Evolutionary conservation across 164 flowering plant genomes (phyloP), one percentile per base, ranked within the genome.

Genomic region (Paratinospora sagittata): DNA sequence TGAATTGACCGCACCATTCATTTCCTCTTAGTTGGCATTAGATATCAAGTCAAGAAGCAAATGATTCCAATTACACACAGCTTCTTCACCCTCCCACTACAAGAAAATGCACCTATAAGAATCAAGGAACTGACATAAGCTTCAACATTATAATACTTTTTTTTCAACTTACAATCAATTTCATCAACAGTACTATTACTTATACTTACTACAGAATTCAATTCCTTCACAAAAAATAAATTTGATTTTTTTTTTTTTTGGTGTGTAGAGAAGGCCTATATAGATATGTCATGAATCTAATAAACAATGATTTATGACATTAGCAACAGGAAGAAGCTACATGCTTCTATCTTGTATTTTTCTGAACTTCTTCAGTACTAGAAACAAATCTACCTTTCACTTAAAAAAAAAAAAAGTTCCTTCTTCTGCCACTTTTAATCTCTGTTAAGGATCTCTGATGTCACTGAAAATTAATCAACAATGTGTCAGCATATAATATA

Each of bases 51-150:
- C 73, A 61, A 70, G 58, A 9, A 16, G 58, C 37, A 70, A 70
- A 37, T 60, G 61, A 55, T n/a, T 55, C 61, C 66, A 70, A 13
- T 47, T 41, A 34, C 55, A 24, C 57, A 26, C 37, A 34, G 30
- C 71, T 37, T 62, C 23, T 39, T 39, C 66, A 70, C 36, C 73
- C 47, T 24, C 33, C 73, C 66, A 61, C 58, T 39, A 26, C 33
- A 5, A 24, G 33, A 70, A 70, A 70, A 66, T 36, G 49, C 68
- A 66, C 49, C 23, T 41, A 36, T 19, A 39, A 9, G 9, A 36
- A 66, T 24, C 23, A 37, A 66, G 49, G 47, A 41, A n/a, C 27
- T 19, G 49, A 68, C 21, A 47, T n/a, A 47, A 27, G 1, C 41
- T 26, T 24, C 63, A 27, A 70, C 26, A 70, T 30, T 62, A 21